Evolutionary conservation across 495 filamentous ascomycete species (phyloP).

Genomic region (Tuber magnatum): DNA sequence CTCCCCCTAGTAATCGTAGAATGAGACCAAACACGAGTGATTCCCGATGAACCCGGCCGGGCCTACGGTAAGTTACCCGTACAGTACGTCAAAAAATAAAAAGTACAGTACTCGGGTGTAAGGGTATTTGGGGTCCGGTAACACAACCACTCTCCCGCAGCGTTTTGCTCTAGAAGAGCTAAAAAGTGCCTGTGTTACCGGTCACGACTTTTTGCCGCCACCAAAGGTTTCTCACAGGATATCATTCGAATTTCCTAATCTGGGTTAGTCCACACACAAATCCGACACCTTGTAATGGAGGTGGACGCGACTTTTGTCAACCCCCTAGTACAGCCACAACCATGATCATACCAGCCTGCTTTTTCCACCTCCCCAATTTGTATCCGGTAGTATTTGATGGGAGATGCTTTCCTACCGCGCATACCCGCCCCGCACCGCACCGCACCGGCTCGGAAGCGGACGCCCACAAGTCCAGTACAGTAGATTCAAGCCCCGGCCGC

Average conservation of each 20-base stretch:
- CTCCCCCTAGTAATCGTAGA: neutral
- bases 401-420: neutral
- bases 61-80: neutral
- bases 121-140: too few species aligned
- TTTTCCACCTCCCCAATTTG: neutral
- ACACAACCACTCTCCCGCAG: too few species aligned
- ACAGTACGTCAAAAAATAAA: neutral
- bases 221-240: too few species aligned
- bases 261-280: too few species aligned
- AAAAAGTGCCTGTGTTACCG: too few species aligned
- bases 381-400: neutral
- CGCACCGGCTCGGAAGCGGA: neutral
- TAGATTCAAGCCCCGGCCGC: too few species aligned
- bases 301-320: too few species aligned
- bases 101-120: too few species aligned
- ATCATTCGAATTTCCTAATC: too few species aligned
- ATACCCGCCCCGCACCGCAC: neutral
- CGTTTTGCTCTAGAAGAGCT: too few species aligned
- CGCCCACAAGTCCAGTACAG: neutral
- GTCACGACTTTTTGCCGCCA: too few species aligned
- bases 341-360: neutral
- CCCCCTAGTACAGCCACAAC: neutral
- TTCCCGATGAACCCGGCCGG: neutral
- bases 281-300: too few species aligned
- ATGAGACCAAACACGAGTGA: neutral